Conservation (phyloP, 2,329 filamentous ascomycete species). For the Cytospora schulzeri region DNA sequence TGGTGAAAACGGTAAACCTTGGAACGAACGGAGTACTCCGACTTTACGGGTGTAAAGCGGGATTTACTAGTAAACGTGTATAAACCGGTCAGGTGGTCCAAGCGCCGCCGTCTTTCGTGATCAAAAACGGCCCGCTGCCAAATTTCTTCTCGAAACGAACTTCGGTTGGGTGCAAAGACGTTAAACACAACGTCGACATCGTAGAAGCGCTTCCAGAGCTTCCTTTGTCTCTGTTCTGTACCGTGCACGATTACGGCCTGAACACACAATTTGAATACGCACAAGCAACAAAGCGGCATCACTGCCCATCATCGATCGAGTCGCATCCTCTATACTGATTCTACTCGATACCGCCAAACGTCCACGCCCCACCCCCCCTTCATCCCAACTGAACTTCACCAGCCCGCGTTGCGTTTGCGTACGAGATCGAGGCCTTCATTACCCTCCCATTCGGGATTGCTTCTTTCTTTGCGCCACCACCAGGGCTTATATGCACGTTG, state of each 20-base stretch:
- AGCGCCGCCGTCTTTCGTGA: conserved; percentile 8
- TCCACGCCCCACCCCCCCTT: not conserved
- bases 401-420: not conserved
- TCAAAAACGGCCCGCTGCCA: conserved; percentile 8
- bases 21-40: too few species aligned
- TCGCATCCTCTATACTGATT: too few species aligned
- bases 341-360: not conserved
- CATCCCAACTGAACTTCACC: not conserved
- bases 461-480: conserved; percentile 10
- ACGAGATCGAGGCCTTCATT: not conserved
- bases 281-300: not conserved
- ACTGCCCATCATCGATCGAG: not conserved
- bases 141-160: conserved; percentile 13
- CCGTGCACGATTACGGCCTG: not conserved
- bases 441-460: not conserved
- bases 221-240: conserved; percentile 12
- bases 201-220: not conserved
- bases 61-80: not conserved
- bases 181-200: not conserved
- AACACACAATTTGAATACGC: not conserved
- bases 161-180: conserved; percentile 2
- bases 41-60: not conserved
- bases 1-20: not conserved
- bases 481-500: conserved; percentile 13
- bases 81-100: conserved; percentile 10